A percentile compares a stretch with the other conserved stretches of the same genome.
Conservation (phyloP, 768 basidiomycete genomes). For the Phylloporus sp. region DNA sequence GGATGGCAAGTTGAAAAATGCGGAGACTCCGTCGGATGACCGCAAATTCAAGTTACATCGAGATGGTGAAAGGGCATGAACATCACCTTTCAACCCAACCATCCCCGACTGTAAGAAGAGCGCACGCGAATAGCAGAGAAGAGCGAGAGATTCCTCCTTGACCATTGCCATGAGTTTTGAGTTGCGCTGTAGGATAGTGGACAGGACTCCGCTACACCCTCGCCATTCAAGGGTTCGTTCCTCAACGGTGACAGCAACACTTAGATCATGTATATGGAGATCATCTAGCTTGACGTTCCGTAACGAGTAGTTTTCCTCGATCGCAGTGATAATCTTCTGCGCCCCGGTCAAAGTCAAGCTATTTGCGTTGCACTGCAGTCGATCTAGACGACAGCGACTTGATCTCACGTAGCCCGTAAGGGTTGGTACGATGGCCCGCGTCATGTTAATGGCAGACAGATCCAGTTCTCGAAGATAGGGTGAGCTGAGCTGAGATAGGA, state of each 20-base stretch:
- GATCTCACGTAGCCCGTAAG: slow-evolving; percentile 52
- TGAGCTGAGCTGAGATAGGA: slow-evolving; percentile 49
- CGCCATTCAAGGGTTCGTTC: slow-evolving; percentile 28
- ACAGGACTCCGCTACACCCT: slow-evolving; percentile 32
- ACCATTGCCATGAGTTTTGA: slow-evolving; percentile 34
- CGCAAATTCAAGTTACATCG: slow-evolving; percentile 4
- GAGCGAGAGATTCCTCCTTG: slow-evolving; percentile 44
- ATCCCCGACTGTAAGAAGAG: slow-evolving; percentile 41
- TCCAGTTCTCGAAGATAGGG: slow-evolving; percentile 51
- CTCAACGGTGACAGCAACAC: slow-evolving; percentile 23
- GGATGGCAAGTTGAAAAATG: slow-evolving; percentile 45
- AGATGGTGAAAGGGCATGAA: slow-evolving; percentile 3
- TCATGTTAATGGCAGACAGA: slow-evolving; percentile 50
- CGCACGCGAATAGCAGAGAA: slow-evolving; percentile 49
- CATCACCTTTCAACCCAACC: not conserved
- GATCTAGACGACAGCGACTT: slow-evolving; percentile 44
- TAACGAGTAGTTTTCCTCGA: slow-evolving; percentile 48
- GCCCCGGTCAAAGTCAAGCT: slow-evolving; percentile 45
- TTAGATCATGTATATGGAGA: slow-evolving; percentile 26
- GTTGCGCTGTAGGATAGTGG: slow-evolving; percentile 42
- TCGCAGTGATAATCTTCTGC: slow-evolving; percentile 41
- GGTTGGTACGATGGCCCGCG: slow-evolving; percentile 36
- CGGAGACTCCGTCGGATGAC: slow-evolving; percentile 10
- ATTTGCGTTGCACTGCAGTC: slow-evolving; percentile 56
- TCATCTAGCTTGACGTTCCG: slow-evolving; percentile 50